Base-by-base conservation (phyloP, 352 stramenopile species). In the Phytophthora citrophthora region DNA sequence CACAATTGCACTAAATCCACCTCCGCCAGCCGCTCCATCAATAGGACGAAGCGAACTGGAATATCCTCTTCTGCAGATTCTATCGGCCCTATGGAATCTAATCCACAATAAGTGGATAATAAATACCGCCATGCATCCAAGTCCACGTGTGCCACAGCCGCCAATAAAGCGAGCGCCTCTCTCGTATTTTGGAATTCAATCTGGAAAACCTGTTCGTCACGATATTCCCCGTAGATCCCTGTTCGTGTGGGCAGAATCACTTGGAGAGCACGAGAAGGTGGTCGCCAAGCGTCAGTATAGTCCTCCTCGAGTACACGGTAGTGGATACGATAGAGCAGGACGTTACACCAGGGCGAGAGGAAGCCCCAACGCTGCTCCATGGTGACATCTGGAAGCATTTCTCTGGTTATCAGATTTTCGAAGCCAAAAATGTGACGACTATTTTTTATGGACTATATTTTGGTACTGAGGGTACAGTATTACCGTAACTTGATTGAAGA, bases 141-240 rank as follows among this genome's bases (percentile, higher is more conserved):
- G 20, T 68, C 60, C 47, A 65, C 56, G 10, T 51, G 38, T 1
- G 38, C 56, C 9, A 60, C 58, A 27, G 40, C 40, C 24, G 60
- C 60, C 53, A 69, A 47, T 24, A 64, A 53, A 10, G 51, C 36
- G 2, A 63, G 54, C 15, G 53, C 53, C 31, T 69, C 61, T 34
- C 46, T 13, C 2, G 53, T 51, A 18, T 63, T 69, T 27, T 69
- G 44, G 29, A 69, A 69, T 27, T 69, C 45, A 5, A 58, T 38
- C 26, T 55, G 51, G 53, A 64, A 64, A 9, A 36, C 49, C 5
- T n/a, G 34, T 15, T 57, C 45, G 18, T 54, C 53, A 3, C 54
- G 49, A 23, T 24, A 51, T 8, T 64, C 61, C 18, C 53, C 52
- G 20, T 59, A 59, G 11, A 54, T 26, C 15, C 40, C 40, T 2